Evolutionary conservation across 2,329 filamentous ascomycete species (phyloP), one percentile per base, ranked within the genome.

Genomic region (Talaromyces rugulosus): DNA sequence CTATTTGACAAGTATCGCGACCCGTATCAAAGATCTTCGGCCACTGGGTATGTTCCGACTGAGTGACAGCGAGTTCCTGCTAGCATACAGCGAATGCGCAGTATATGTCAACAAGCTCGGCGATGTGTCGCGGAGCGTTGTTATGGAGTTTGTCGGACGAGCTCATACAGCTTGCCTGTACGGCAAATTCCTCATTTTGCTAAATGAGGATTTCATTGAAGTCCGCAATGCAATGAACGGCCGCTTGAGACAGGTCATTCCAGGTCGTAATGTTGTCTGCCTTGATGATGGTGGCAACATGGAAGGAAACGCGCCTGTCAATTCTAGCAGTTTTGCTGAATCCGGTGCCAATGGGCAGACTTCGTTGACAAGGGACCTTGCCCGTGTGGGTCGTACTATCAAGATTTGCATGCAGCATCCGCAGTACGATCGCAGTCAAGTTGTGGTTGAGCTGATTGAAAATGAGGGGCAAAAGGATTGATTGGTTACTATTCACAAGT

Each of bases 81-180:
- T 97, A 56, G 91, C 90, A 42, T 99, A 98, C 75, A 91, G 96
- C 76, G 92, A 97, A 75, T 98, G 94, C 69, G 95, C 93, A 18
- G 93, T 99, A 8, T 99, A 98, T 71, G 90, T 98, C 72, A 96
- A 99, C 81, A 97, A 98, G 78, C 92, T 98, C 75, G 95, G 95
- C 67, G 95, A 99, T 64, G 92, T 99, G 31, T 94, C 88, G 44
- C 89, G 96, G 53, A 92, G 89, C 31, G 91, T 98, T 62, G 93
- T 98, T 71, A 96, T 99, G 92, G 92, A 98, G 73, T 99, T 98
- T 75, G 95, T 96, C n/a, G 95, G 95, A 67, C 94, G 89, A 70
- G 95, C 95, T 1, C 88, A 89, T 65, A 87, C 87, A 12, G 93
- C 93, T 1, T 95, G 92, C 64, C 88, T 98, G 79, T 96, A 92